Base-by-base conservation (phyloP, 352 stramenopile genomes). In the Albugo laibachii region DNA sequence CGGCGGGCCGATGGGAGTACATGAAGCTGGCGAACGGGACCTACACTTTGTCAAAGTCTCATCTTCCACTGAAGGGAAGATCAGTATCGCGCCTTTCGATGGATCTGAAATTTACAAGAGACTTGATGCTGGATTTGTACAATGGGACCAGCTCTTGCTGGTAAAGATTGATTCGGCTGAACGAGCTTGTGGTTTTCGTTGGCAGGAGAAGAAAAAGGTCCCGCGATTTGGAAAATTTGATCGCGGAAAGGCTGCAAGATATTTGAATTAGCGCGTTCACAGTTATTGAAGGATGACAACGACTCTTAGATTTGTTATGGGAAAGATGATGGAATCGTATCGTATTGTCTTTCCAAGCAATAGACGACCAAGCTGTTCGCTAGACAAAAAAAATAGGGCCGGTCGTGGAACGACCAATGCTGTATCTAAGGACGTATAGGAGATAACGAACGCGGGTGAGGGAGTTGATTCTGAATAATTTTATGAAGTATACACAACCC, bases 351-450 rank as follows among this genome's bases (percentile, higher is more conserved):
- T 11, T 51, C 47, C 3, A 24, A 11, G 5, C 2, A 43, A 24
- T 24, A 53, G 16, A n/a, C 24, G 5, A 48, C 36, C 37, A 39
- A 18, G 39, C 6, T 53, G 2, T 53, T 53, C 39, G 19, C 47
- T 14, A 20, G 11, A 14, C 6, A 14, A 3, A 48, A 53, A 19
- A 42, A 41, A 27, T 15, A 13, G 6, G 19, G 31, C 2, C 48
- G 49, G 20, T 36, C 49, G 21, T 54, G 41, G 49, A 48, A 49
- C 10, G 49, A 48, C 2, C 49, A 54, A n/a, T 49, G 13, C 16
- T 54, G 3, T 54, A 54, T 15, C n/a, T 54, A 36, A 35, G 44
- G n/a, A 44, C 49, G 13, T 15, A 31, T 1, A 16, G 36, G 16
- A 16, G 16, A 12, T 41, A 21, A 44, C 43, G 2, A 40, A 36